phyloP scores from a whole-genome alignment of 805 yeast genomes.

The Pichia californica region DNA sequence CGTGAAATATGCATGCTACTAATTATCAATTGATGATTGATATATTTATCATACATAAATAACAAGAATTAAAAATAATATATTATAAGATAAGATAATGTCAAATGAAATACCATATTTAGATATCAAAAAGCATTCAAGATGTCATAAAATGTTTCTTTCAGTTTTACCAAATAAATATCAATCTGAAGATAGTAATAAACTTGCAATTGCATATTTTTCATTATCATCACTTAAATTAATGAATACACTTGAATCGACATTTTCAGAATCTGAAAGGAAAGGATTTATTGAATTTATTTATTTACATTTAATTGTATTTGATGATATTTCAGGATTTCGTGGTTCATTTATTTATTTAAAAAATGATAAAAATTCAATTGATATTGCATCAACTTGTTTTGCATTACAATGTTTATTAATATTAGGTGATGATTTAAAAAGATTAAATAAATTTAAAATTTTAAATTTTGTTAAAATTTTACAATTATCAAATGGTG shows the following conservation, averaged over 20 bases:
- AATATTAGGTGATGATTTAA: slow-evolving; percentile 40
- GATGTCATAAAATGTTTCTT: slow-evolving; percentile 26
- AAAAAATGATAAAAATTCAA: slow-evolving; percentile 44
- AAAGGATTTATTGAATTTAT: slow-evolving; percentile 36
- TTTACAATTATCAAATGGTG: slow-evolving; percentile 60
- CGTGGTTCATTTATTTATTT: slow-evolving; percentile 49
- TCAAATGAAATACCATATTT: no score
- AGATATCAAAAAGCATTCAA: slow-evolving; percentile 21
- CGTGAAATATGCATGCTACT: no score
- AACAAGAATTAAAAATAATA: background rate
- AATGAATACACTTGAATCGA: slow-evolving; percentile 25
- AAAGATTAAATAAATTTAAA: slow-evolving; percentile 32
- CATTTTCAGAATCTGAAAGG: slow-evolving; percentile 26
- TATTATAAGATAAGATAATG: background rate
- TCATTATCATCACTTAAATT: slow-evolving; percentile 56
- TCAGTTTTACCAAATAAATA: slow-evolving; percentile 36
- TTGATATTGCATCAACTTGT: slow-evolving; percentile 69
- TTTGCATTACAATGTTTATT: slow-evolving; percentile 60
- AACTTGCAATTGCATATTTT: slow-evolving; percentile 64
- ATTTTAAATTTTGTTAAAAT: slow-evolving; percentile 47
- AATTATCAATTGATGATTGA: no score
- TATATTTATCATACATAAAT: background rate
- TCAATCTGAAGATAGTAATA: slow-evolving; percentile 66
- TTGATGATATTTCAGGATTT: slow-evolving; percentile 39
- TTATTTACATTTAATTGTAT: slow-evolving; percentile 38